phyloP scores from a whole-genome alignment of 306 rosid species.

The Purshia tridentata region DNA sequence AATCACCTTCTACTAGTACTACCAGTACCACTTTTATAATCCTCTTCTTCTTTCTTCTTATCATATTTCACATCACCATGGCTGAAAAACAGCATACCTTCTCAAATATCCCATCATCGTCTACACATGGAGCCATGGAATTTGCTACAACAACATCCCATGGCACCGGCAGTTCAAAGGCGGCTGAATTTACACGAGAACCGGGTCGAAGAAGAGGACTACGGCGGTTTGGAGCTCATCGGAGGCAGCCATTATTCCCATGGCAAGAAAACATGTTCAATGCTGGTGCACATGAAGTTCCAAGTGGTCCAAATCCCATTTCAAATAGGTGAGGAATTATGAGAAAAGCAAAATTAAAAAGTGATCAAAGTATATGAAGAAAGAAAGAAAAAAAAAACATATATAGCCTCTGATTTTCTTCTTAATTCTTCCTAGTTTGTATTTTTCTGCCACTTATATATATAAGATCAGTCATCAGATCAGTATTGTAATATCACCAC shows the following conservation, averaged over 20 bases:
- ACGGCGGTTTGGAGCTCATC: conserved; percentile 23
- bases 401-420: conserved; percentile 11
- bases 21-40: conserved; percentile 23
- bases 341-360: background rate
- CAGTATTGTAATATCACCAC: conserved; percentile 5
- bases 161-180: conserved; percentile 22
- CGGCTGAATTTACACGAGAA: conserved; percentile 3
- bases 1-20: conserved; percentile 26
- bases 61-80: conserved; percentile 33
- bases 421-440: conserved; percentile 1
- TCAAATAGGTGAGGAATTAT: conserved; percentile 65
- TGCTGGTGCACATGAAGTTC: conserved; percentile 70
- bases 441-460: conserved; percentile 9
- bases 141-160: conserved; percentile 26
- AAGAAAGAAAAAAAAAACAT: background rate
- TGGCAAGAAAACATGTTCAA: conserved; percentile 51
- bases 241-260: conserved; percentile 33
- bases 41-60: conserved; percentile 47
- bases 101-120: conserved; percentile 5
- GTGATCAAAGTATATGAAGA: conserved; percentile 17
- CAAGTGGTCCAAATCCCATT: conserved; percentile 93
- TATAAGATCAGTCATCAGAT: background rate
- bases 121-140: conserved; percentile 18
- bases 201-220: conserved; percentile 22
- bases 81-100: conserved; percentile 28